Evolutionary conservation across 306 rosid species (phyloP).

Genomic region (Trifolium repens): DNA sequence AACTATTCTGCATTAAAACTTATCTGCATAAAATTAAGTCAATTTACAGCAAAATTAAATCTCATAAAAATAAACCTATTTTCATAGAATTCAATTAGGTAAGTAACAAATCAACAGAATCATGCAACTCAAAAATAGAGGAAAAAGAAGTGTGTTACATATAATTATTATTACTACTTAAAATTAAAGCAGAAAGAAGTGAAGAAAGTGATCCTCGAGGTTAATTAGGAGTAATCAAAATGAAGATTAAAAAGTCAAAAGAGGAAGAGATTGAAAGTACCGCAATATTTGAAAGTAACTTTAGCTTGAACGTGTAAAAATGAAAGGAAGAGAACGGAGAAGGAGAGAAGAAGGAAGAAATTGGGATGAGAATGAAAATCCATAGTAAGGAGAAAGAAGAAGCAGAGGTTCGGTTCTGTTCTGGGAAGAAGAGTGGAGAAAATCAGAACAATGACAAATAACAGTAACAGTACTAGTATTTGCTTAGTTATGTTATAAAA

Average conservation of each 20-base stretch:
- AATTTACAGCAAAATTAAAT: neutral
- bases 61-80: neutral
- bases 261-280: conserved; percentile 41
- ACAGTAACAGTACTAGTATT: too few species aligned
- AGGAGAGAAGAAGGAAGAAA: conserved; percentile 49
- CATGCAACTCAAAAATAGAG: neutral
- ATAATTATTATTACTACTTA: too few species aligned
- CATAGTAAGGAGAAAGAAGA: conserved; percentile 38
- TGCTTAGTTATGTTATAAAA: too few species aligned
- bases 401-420: neutral
- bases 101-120: neutral
- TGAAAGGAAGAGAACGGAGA: conserved; percentile 46
- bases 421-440: neutral
- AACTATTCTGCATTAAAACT: conserved; percentile 4
- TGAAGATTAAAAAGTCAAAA: neutral
- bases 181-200: neutral
- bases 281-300: conserved; percentile 63
- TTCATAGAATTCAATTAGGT: neutral
- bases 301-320: conserved; percentile 51
- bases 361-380: conserved; percentile 46
- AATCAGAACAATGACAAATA: too few species aligned
- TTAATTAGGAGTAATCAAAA: neutral
- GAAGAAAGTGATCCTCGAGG: neutral
- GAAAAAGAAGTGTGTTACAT: too few species aligned
- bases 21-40: neutral